These are phyloP conservation scores for Boletus fagicola DNA, from an alignment of 768 basidiomycete species.

Conservation along the genomic window DNA sequence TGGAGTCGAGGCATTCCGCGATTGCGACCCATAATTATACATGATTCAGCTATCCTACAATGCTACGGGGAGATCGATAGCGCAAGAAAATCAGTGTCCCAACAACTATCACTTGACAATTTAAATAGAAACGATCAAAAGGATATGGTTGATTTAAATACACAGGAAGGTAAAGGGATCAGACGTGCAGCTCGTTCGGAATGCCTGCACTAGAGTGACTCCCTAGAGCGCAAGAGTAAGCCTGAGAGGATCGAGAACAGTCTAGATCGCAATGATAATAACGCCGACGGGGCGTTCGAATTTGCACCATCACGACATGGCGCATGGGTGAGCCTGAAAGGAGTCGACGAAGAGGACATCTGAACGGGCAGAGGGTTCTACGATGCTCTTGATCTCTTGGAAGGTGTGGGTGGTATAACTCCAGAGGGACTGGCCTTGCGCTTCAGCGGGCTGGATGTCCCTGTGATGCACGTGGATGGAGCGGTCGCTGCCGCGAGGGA, in stretches of 20 bases:
- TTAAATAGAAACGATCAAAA: not conserved
- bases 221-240: not conserved
- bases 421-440: constrained; percentile 16
- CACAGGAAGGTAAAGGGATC: not conserved
- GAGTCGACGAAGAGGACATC: not conserved
- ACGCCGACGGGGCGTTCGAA: not conserved
- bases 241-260: not conserved
- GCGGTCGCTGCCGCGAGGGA: not conserved
- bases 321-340: not conserved
- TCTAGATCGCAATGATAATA: not conserved
- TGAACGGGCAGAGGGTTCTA: not conserved
- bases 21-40: not conserved
- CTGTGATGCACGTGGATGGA: not conserved
- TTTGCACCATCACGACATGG: not conserved
- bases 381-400: constrained; percentile 21
- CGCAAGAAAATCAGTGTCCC: not conserved
- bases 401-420: constrained; percentile 11
- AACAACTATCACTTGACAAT: not conserved
- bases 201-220: not conserved
- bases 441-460: constrained; percentile 16
- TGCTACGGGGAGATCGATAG: not conserved
- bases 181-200: not conserved
- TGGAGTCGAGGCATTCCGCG: not conserved
- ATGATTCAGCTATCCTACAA: not conserved
- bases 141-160: not conserved